These are phyloP conservation scores for Cetraspora pellucida DNA, from an alignment of 192 early-diverging fungal genomes.

Conservation along the genomic window DNA sequence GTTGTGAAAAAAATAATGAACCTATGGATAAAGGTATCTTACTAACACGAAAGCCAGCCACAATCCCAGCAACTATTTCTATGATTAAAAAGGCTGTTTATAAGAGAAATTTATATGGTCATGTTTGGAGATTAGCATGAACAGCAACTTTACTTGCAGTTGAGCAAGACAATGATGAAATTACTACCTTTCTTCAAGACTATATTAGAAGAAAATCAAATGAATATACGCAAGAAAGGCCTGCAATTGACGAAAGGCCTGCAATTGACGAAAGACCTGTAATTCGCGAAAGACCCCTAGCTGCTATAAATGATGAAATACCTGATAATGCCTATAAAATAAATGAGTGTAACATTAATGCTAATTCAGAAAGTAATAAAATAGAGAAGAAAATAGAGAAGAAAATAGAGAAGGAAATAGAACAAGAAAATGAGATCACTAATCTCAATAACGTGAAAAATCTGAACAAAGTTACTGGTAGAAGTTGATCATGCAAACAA, in stretches of 20 bases:
- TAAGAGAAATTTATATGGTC: background rate
- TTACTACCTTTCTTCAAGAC: background rate
- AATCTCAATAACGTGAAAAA: no score
- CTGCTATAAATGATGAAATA: no score
- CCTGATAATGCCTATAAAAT: no score
- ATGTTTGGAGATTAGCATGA: background rate
- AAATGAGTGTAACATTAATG: no score
- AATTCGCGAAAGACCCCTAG: no score
- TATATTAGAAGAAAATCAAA: background rate
- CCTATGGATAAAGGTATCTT: background rate
- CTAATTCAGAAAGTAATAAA: no score
- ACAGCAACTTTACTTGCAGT: background rate
- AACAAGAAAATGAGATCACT: no score
- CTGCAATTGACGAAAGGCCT: background rate
- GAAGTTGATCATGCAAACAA: no score
- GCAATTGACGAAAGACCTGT: background rate
- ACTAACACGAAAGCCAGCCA: background rate
- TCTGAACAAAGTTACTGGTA: no score
- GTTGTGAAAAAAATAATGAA: background rate
- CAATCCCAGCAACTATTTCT: background rate
- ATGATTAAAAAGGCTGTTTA: background rate
- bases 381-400: no score
- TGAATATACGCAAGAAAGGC: background rate
- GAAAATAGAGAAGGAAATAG: no score
- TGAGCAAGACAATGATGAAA: background rate